phyloP scores from a whole-genome alignment of 345 rosid species.

The Melaleuca quinquenervia region DNA sequence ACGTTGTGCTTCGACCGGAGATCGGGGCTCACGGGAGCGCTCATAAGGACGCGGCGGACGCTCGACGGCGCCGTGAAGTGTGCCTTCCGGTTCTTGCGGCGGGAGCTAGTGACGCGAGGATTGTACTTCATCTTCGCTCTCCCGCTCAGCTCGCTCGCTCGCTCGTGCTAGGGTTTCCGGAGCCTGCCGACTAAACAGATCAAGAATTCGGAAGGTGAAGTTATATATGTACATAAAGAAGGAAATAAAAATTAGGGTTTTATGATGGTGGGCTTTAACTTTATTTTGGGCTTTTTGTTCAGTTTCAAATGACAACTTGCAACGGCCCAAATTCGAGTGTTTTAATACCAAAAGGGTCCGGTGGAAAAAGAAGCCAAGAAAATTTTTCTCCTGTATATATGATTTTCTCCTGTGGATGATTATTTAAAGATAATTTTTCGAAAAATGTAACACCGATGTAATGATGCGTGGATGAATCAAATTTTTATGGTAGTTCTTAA shows the following conservation, averaged over 20 bases:
- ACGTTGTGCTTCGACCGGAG: conserved; percentile 1
- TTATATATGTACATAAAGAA: not conserved
- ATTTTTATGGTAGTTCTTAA: no score
- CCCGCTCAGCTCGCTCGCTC: not conserved
- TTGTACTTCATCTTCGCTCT: conserved; percentile 9
- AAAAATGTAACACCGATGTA: no score
- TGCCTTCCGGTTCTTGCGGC: conserved; percentile 15
- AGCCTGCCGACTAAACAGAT: not conserved
- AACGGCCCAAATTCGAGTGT: not conserved
- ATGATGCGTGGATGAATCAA: no score
- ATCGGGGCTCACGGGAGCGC: conserved; percentile 10
- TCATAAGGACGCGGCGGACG: conserved; percentile 13
- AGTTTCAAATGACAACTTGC: no score
- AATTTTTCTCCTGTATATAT: no score
- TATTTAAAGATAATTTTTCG: no score
- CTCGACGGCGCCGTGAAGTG: conserved; percentile 15
- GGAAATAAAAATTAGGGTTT: not conserved
- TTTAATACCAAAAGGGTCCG: no score
- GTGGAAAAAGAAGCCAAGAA: not conserved
- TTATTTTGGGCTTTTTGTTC: not conserved
- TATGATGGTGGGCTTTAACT: not conserved
- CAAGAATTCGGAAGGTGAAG: not conserved
- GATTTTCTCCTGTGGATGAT: no score
- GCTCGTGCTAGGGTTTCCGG: not conserved
- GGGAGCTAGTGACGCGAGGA: conserved; percentile 11